These are phyloP conservation scores for Aspergillus felis DNA, from an alignment of 2,329 filamentous ascomycete genomes.

Conservation along the genomic window DNA sequence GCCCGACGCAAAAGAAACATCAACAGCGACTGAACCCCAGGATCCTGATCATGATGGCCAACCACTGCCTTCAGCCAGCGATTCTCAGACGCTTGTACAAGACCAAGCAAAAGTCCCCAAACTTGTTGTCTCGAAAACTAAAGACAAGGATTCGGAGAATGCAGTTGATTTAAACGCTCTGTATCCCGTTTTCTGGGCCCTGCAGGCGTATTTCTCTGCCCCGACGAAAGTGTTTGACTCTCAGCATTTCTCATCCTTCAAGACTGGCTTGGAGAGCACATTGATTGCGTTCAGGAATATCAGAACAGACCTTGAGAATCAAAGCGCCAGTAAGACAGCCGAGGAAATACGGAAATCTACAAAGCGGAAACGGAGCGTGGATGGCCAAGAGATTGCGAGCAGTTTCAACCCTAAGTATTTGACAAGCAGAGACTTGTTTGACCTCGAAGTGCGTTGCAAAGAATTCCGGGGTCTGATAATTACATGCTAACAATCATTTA, in stretches of 20 bases:
- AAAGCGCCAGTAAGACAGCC: slow-evolving; percentile 52
- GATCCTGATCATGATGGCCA: slow-evolving; percentile 26
- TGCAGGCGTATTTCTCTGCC: slow-evolving; percentile 89
- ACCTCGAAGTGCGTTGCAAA: slow-evolving; percentile 67
- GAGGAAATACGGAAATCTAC: slow-evolving; percentile 62
- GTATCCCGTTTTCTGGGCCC: slow-evolving; percentile 89
- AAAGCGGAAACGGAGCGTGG: slow-evolving; percentile 67
- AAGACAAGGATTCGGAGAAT: slow-evolving; percentile 19
- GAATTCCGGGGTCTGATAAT: not conserved
- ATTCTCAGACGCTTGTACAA: slow-evolving; percentile 11
- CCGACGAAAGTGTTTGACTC: slow-evolving; percentile 76
- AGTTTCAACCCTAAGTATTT: slow-evolving; percentile 97
- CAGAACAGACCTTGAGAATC: slow-evolving; percentile 64
- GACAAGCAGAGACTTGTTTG: slow-evolving; percentile 94
- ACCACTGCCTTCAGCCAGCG: slow-evolving; percentile 10
- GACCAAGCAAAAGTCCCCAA: slow-evolving; percentile 20
- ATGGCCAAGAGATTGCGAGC: slow-evolving; percentile 61
- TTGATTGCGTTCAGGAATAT: slow-evolving; percentile 71
- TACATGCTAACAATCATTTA: slow-evolving; percentile 19
- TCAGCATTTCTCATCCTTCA: slow-evolving; percentile 63
- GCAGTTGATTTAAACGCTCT: slow-evolving; percentile 67
- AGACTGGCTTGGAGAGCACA: slow-evolving; percentile 59
- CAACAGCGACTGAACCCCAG: slow-evolving; percentile 30
- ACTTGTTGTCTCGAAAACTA: slow-evolving; percentile 20
- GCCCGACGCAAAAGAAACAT: slow-evolving; percentile 35